These are phyloP conservation scores for Cephalotrichum gorgonifer DNA, from an alignment of 2,329 filamentous ascomycete genomes.

Conservation along the genomic window DNA sequence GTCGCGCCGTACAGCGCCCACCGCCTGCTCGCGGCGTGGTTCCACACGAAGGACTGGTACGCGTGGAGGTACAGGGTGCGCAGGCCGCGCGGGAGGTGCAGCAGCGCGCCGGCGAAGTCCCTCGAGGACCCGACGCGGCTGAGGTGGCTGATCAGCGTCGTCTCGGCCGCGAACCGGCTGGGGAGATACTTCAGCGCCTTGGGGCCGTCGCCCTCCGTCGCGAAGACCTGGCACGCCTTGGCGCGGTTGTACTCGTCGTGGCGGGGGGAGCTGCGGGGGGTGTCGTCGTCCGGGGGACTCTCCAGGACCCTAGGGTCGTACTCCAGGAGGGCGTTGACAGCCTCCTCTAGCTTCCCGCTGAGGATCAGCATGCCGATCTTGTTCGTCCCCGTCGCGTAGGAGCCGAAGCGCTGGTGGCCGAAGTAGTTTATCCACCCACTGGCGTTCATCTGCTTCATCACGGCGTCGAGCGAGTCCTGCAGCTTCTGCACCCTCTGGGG, in stretches of 20 bases:
- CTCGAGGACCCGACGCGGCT: constrained; percentile 28
- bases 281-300: constrained; percentile 27
- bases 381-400: constrained; percentile 77
- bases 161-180: constrained; percentile 71
- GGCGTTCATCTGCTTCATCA: constrained; percentile 57
- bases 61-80: constrained; percentile 94
- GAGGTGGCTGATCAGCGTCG: constrained; percentile 68
- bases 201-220: constrained; percentile 44
- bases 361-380: constrained; percentile 76
- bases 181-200: constrained; percentile 62
- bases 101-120: constrained; percentile 75
- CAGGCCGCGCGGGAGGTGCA: constrained; percentile 69
- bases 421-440: constrained; percentile 96
- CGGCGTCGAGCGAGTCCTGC: constrained; percentile 33
- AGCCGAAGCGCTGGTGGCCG: constrained; percentile 92
- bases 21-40: constrained; percentile 69
- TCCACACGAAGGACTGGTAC: constrained; percentile 94
- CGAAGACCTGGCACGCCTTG: constrained; percentile 66
- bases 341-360: constrained; percentile 68
- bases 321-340: constrained; percentile 65
- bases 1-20: constrained; percentile 64
- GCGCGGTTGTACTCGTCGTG: constrained; percentile 73
- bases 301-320: constrained; percentile 46
- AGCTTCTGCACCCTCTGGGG: constrained; percentile 12
- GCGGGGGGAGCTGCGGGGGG: constrained; percentile 39